A percentile compares a stretch with the other conserved stretches of the same genome.
Conservation (phyloP, 257 asterid species). For the Solanum microdontum region DNA sequence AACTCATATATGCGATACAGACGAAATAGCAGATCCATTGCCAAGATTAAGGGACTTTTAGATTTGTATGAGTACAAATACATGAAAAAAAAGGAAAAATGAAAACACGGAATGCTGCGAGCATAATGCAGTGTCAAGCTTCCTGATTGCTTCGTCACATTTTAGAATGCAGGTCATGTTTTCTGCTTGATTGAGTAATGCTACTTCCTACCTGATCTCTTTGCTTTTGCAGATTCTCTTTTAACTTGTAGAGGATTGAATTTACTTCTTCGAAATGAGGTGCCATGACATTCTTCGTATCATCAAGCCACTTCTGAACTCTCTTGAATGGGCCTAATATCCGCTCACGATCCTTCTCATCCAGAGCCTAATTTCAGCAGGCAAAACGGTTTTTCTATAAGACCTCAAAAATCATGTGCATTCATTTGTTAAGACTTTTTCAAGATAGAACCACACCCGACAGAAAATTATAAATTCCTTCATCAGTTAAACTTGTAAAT, state of each 20-base stretch:
- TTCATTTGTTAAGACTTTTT: neutral
- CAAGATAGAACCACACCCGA: neutral
- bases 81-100: too few relatives aligned
- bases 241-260: conserved; percentile 25
- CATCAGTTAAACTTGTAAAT: neutral
- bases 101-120: neutral
- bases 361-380: conserved; percentile 30
- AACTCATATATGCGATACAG: too few relatives aligned
- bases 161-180: conserved; percentile 9
- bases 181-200: neutral
- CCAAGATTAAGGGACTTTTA: neutral
- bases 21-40: too few relatives aligned
- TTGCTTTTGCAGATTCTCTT: conserved; percentile 27
- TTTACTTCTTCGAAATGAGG: conserved; percentile 73
- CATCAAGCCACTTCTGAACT: conserved; percentile 51
- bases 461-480: neutral
- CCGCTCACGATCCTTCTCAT: conserved; percentile 41
- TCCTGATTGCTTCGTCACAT: conserved; percentile 14
- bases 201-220: neutral
- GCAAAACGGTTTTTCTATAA: neutral
- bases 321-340: conserved; percentile 45
- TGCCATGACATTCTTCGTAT: conserved; percentile 35
- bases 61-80: neutral
- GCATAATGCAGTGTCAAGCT: neutral
- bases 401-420: neutral